Base-by-base conservation (phyloP, 495 filamentous ascomycete genomes). In the Podospora pseudoanserina region DNA sequence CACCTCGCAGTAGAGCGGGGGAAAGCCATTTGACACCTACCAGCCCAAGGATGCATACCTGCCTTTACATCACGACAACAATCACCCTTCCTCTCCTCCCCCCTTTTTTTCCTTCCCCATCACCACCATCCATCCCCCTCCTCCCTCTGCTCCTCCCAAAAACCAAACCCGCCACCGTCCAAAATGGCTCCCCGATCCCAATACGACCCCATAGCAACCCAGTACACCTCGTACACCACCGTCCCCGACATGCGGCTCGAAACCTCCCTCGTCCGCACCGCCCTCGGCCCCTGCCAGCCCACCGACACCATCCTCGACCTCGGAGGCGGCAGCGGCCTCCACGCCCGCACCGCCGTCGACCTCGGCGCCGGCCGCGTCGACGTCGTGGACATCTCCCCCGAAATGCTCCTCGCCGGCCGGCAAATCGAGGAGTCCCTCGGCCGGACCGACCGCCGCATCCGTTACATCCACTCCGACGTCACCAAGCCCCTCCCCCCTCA, bases 311-410 rank as follows among this genome's bases (percentile, higher is more conserved):
- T 80, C 32, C 78, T 80, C 19, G 79, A 80, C 61, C 75, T 80
- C 3, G 79, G 75, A 23, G 77, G 77, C 56, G 79, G 77, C 67
- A 78, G 65, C 27, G 78, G 79, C 44, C n/a, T 75, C 0, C 75
- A 76, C 65, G 75, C 76, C 0, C 72, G 75, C 3, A 20, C 62
- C 11, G 76, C 72, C 5, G 2, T 78, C 63, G 67, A 73, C 4
- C 56, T 39, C 4, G 78, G 76, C 5, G 78, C 76, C 4, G 62
- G 39, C 16, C 9, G 62, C 1, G 75, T 79, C 3, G 75, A 79
- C 49, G 64, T 78, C 13, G 68, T 79, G 18, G 78, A 79, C 66
- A 63, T 77, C 18, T 77, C 78, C 0, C 62, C 49, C 5, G 73
- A 67, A 32, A 78, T 78, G 78, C 60, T 78, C 63, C 27, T 32